A percentile compares a stretch with the other conserved stretches of the same genome.
phyloP scores from a whole-genome alignment of 495 filamentous ascomycete genomes.

The Penicillium mononematosum region DNA sequence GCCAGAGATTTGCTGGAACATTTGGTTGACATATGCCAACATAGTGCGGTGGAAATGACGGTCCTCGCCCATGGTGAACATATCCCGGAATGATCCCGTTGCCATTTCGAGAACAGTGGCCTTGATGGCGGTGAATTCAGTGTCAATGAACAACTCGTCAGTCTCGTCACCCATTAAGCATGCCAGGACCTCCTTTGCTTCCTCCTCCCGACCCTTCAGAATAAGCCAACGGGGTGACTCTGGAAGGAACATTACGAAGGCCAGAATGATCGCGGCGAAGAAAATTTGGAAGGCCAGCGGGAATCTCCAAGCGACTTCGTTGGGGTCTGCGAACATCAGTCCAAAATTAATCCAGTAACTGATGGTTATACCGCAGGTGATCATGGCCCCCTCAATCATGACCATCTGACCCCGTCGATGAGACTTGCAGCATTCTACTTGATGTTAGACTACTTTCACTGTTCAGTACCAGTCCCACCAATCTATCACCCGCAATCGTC shows the following conservation, averaged over 20 bases:
- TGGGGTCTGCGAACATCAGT: constrained; percentile 62
- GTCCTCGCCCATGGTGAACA: constrained; percentile 70
- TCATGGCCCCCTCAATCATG: constrained; percentile 74
- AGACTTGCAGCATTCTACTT: constrained; percentile 64
- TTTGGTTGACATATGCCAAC: constrained; percentile 72
- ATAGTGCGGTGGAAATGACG: constrained; percentile 72
- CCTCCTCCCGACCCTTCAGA: constrained; percentile 63
- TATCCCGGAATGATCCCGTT: constrained; percentile 62
- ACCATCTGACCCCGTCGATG: constrained; percentile 73
- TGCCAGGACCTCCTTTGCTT: constrained; percentile 61
- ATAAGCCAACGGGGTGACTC: constrained; percentile 77
- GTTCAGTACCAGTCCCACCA: background rate
- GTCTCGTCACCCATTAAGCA: constrained; percentile 55
- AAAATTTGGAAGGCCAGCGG: constrained; percentile 71
- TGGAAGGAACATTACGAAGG: constrained; percentile 62
- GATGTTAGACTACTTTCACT: background rate
- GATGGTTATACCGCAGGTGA: constrained; percentile 69
- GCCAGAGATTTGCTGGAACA: constrained; percentile 75
- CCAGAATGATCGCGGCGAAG: constrained; percentile 61
- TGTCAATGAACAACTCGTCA: constrained; percentile 55
- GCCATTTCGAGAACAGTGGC: constrained; percentile 72
- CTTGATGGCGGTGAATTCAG: constrained; percentile 71
- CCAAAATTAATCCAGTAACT: constrained; percentile 77
- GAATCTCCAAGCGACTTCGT: constrained; percentile 69
- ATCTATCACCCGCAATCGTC: background rate